Evolutionary conservation across 495 filamentous ascomycete species (phyloP), one percentile per base, ranked within the genome.

Genomic region (Aspergillus asperescens): DNA sequence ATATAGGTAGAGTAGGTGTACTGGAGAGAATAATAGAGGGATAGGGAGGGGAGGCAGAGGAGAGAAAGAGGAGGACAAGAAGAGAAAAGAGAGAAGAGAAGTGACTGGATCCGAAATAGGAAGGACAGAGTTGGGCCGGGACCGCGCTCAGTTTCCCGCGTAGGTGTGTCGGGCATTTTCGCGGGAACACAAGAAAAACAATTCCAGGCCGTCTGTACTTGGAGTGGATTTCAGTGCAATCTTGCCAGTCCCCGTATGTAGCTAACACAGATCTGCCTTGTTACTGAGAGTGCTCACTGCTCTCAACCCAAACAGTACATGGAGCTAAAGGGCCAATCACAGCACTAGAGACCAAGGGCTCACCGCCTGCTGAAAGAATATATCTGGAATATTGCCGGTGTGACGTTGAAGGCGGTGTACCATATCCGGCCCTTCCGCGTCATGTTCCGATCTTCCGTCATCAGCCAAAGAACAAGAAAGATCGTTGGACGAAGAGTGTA

Each of bases 61-160:
- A 13, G 9, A 34, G 19, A 1, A 34, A 24, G 37, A 50, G 10
- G 22, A 31, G 35, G 10, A 49, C 4, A 25, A 43, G 15, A 16
- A 24, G 40, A 55, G 40, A n/a, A 19, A 18, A 20, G 28, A 54
- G 44, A 40, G n/a, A 16, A 10, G n/a, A 44, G 10, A 20, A 29
- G 20, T 25, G 9, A 24, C 39, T 22, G 39, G 3, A 5, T 20
- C 10, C 12, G n/a, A n/a, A 41, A 40, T n/a, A 43, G 52, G 32
- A 38, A 53, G 47, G 48, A 40, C 55, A 48, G 35, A n/a, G 50
- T 57, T 60, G 59, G 65, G 23, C 62, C 65, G 60, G 55, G 56
- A 61, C 48, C 62, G 65, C 62, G 18, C 27, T 27, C 40, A 9
- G 31, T 39, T 43, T 37, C 38, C 24, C 18, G 13, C 15, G 22